A percentile compares a stretch with the other conserved stretches of the same genome.
Conservation (phyloP, 1,284 basidiomycete genomes). For the Rhodotorula sp. region DNA sequence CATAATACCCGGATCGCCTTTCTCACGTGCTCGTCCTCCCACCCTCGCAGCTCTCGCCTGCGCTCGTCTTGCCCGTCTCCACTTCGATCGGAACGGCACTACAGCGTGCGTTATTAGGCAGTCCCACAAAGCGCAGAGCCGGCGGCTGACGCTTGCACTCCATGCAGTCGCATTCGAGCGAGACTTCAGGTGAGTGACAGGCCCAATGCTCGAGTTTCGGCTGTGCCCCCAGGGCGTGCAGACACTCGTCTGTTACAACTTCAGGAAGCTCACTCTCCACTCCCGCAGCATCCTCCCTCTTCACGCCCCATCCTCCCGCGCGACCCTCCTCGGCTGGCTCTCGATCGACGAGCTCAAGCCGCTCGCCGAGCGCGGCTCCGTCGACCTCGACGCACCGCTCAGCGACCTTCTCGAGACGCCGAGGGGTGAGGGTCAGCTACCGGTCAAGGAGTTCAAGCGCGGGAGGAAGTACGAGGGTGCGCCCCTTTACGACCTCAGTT, state of each 20-base stretch:
- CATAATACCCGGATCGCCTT: neutral
- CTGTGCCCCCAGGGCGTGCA: neutral
- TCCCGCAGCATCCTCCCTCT: conserved; percentile 31
- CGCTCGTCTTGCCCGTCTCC: conserved; percentile 17
- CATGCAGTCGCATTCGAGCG: conserved; percentile 33
- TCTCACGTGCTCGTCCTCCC: neutral
- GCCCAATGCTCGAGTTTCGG: too few species aligned
- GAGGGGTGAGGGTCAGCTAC: neutral
- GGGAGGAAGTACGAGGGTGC: conserved; percentile 20
- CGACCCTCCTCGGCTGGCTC: conserved; percentile 32
- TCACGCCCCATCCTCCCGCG: conserved; percentile 25
- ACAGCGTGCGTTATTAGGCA: conserved; percentile 10
- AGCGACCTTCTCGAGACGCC: neutral
- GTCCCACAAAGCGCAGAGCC: too few species aligned
- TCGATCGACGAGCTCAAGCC: conserved; percentile 26
- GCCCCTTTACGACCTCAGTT: neutral
- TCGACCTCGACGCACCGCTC: conserved; percentile 20
- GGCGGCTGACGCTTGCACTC: neutral
- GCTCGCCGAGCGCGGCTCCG: conserved; percentile 7
- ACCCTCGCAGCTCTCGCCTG: conserved; percentile 18
- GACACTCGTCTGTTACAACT: neutral
- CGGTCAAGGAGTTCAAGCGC: conserved; percentile 22
- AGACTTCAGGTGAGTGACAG: conserved; percentile 23
- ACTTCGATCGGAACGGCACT: conserved; percentile 17
- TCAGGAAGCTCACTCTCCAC: neutral